These are phyloP conservation scores for Platismatia glauca DNA, from an alignment of 495 filamentous ascomycete species.

Conservation along the genomic window DNA sequence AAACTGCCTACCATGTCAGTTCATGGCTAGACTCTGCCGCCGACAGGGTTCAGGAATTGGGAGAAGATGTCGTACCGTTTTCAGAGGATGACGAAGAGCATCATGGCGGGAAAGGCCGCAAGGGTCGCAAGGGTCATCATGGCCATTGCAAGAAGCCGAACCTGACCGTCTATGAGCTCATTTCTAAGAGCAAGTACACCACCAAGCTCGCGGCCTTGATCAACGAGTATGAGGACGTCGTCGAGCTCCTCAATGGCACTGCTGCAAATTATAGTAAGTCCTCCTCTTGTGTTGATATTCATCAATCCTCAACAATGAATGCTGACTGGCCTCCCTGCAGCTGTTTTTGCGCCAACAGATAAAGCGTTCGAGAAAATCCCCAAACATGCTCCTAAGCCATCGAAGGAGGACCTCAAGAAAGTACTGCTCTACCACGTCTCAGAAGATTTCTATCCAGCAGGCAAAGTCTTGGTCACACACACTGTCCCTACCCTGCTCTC, in stretches of 20 bases:
- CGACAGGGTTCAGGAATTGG: slow-evolving; percentile 19
- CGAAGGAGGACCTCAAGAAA: slow-evolving; percentile 55
- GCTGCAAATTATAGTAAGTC: slow-evolving; percentile 43
- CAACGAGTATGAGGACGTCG: slow-evolving; percentile 59
- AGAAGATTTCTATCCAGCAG: slow-evolving; percentile 51
- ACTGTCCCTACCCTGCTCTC: slow-evolving; percentile 63
- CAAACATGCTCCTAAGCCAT: slow-evolving; percentile 40
- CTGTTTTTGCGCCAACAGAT: slow-evolving; percentile 73
- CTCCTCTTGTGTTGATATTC: neutral
- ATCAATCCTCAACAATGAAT: neutral
- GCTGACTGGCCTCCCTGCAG: slow-evolving; percentile 28
- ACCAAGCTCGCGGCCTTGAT: slow-evolving; percentile 65
- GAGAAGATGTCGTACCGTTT: slow-evolving; percentile 1
- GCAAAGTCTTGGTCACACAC: slow-evolving; percentile 47
- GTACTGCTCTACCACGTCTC: slow-evolving; percentile 64
- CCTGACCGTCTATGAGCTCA: slow-evolving; percentile 66
- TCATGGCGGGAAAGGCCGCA: slow-evolving; percentile 7
- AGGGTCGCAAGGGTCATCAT: slow-evolving; percentile 24
- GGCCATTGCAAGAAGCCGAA: slow-evolving; percentile 39
- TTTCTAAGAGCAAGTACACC: slow-evolving; percentile 63
- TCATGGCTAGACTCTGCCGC: slow-evolving; percentile 36
- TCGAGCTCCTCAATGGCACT: slow-evolving; percentile 60
- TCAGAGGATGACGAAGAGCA: neutral
- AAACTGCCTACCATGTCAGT: slow-evolving; percentile 34
- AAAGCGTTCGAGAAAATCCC: slow-evolving; percentile 62